Base-by-base conservation (phyloP, 1,284 basidiomycete species). In the Sanghuangporus weigelae region DNA sequence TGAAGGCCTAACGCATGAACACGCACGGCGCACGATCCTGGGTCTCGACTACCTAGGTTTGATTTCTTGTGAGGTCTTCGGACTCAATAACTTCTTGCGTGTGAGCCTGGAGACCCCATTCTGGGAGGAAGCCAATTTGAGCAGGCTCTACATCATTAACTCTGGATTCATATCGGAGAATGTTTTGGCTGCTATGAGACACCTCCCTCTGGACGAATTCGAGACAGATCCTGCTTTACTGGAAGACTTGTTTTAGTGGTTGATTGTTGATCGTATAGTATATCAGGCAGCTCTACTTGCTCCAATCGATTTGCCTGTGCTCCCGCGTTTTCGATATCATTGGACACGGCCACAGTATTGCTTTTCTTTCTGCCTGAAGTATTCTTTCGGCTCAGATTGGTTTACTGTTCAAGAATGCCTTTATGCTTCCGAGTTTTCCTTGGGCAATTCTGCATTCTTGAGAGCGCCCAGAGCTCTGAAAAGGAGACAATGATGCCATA, bases 111-210 rank as follows among this genome's bases (percentile, higher is more conserved):
- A 57, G 10, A 23, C 31, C 7, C 16, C 40, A 10, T 1, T 42
- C 8, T 40, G 40, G 35, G 35, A 38, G 42, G 55, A 48, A 35
- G 39, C 42, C 3, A 35, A 26, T 26, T 35, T 61, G 38, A 46
- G 16, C 1, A 48, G n/a, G 7, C 40, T 61, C 11, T 55, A 55
- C 11, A 55, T 61, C 7, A 54, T 46, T 35, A 26, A 44, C 19
- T 61, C 50, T 42, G 60, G 53, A 35, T 19, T n/a, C 3, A 55
- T 61, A 10, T 40, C 60, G 14, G 50, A 61, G 51, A 51, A 61
- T 42, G 40, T 61, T 11, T 12, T 61, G 8, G 19, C 14, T 23
- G 50, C 42, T 35, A 46, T 59, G 44, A 48, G 7, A 1, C 21
- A 35, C 1, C 26, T 59, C 7, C 42, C 57, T 49, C 35, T 59